Percentiles rank a stretch among this genome's conserved stretches.
Evolutionary conservation across 2,329 filamentous ascomycete species (phyloP).

Genomic region (Dichotomopilus funicola): DNA sequence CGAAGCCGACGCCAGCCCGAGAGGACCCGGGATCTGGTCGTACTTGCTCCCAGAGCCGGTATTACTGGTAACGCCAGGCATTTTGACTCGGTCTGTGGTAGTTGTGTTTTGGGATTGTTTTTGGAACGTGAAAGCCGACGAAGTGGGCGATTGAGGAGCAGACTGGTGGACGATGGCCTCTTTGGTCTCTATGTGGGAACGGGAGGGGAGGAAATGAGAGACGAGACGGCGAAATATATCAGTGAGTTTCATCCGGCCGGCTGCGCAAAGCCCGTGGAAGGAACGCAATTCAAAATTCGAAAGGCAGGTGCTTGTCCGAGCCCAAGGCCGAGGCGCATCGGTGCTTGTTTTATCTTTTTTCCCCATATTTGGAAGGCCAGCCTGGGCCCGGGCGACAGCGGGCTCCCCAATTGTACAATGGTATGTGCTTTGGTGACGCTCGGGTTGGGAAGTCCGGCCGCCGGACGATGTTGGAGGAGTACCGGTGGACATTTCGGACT

Average conservation of each 20-base stretch:
- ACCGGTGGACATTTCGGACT: constrained; percentile 22
- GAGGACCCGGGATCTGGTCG: constrained; percentile 29
- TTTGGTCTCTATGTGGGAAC: constrained; percentile 12
- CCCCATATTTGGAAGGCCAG: neutral
- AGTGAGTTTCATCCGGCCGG: constrained; percentile 16
- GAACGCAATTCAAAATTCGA: neutral
- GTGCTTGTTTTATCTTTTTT: neutral
- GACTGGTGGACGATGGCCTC: constrained; percentile 8
- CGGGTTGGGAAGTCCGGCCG: constrained; percentile 6
- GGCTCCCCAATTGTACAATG: neutral
- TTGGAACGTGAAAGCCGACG: constrained; percentile 6
- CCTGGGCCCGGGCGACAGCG: neutral
- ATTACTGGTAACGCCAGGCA: constrained; percentile 19
- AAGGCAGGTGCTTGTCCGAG: neutral
- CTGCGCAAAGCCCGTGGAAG: neutral
- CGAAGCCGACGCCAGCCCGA: constrained; percentile 27
- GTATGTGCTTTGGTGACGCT: neutral
- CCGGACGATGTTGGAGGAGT: constrained; percentile 27
- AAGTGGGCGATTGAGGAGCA: constrained; percentile 3
- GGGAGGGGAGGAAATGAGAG: constrained; percentile 17
- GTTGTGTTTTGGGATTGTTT: constrained; percentile 6
- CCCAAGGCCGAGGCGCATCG: neutral
- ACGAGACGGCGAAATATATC: constrained; percentile 20
- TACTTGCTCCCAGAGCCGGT: constrained; percentile 25
- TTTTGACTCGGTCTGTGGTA: constrained; percentile 1